Base-by-base conservation (phyloP, 805 yeast species). In the Saccharomycopsis sp. region DNA sequence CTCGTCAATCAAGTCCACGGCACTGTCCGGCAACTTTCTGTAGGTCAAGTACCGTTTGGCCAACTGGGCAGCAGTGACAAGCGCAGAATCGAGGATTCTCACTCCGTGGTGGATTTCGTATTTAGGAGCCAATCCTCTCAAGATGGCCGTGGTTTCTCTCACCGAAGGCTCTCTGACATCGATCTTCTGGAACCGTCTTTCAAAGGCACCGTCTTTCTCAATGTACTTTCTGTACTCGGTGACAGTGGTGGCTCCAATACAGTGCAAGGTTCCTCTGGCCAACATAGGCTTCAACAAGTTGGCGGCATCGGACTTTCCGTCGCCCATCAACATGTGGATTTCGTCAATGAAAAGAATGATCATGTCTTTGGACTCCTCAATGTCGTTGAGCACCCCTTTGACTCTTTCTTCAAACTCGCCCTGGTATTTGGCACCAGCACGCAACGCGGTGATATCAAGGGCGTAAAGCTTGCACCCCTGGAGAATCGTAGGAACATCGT, bases 321-420 rank as follows among this genome's bases (percentile, higher is more conserved):
- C 97, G 66, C 99, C 99, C 99, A 94, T 94, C 64, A 94, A 82
- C 97, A 94, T 94, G 75, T 94, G 99, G 70, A 94, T 94, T 74
- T 94, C 99, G 75, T 94, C 99, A 66, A 94, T 89, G 76, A 94
- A 94, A 59, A 94, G 79, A 63, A 94, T 84, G 64, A 94, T 90
- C 82, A 91, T 80, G 53, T 83, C 87, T 66, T 85, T 84, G 0
- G 96, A 85, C 65, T 90, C 87, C 71, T 90, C 96, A 67, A 94
- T 89, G 67, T 94, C 99, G 69, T 85, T 90, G 69, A 94, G 78
- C 34, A 94, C 98, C 65, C 98, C 98, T 75, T 94, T 94, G 68
- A 94, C 80, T 75, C 99, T 85, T 76, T 94, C 99, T 77, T 94
- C 99, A 68, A 92, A 94, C 70, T 94, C 99, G 74, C 99, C 99